Evolutionary conservation across 768 basidiomycete species (phyloP).

Genomic region (Panaeolus cyanescens): DNA sequence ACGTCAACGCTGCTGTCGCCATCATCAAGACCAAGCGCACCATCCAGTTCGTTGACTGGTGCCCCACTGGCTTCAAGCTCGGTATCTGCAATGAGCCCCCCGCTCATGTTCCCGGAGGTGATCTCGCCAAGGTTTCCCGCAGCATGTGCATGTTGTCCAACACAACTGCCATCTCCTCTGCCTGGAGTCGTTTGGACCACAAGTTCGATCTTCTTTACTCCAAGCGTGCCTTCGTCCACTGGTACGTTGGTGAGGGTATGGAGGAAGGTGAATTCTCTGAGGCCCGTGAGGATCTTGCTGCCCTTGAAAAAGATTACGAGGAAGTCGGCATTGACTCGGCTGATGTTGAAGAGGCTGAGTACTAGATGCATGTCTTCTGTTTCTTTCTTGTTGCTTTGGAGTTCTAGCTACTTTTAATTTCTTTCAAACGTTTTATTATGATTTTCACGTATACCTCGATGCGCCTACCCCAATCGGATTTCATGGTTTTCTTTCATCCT

Average conservation of each 20-base stretch:
- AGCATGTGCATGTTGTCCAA: slow-evolving; percentile 98
- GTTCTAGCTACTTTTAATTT: slow-evolving; percentile 20
- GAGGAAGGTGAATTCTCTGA: slow-evolving; percentile 99
- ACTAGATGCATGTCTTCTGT: slow-evolving; percentile 33
- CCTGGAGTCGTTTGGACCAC: slow-evolving; percentile 93
- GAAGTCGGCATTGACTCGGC: slow-evolving; percentile 83
- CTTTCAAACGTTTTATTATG: slow-evolving; percentile 17
- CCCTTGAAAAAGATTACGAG: slow-evolving; percentile 94
- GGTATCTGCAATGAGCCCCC: slow-evolving; percentile 98
- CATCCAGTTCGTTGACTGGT: slow-evolving; percentile 99
- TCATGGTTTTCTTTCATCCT: slow-evolving; percentile 19
- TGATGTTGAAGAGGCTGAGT: slow-evolving; percentile 71
- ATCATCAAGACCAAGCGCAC: slow-evolving; percentile 97
- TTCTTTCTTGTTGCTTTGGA: slow-evolving; percentile 14
- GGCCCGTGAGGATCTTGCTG: slow-evolving; percentile 97
- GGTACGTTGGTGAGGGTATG: slow-evolving; percentile 99
- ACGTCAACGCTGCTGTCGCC: slow-evolving; percentile 89
- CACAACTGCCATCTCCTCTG: slow-evolving; percentile 91
- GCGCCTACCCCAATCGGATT: slow-evolving; percentile 26
- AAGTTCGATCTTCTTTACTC: slow-evolving; percentile 99
- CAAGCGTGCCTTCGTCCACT: slow-evolving; percentile 89
- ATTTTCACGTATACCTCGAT: slow-evolving; percentile 31
- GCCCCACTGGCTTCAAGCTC: slow-evolving; percentile 97
- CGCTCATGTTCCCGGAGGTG: slow-evolving; percentile 89
- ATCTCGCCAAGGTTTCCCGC: slow-evolving; percentile 91